Base-by-base conservation (phyloP, 2,329 filamentous ascomycete genomes). In the Didymella lethalis region DNA sequence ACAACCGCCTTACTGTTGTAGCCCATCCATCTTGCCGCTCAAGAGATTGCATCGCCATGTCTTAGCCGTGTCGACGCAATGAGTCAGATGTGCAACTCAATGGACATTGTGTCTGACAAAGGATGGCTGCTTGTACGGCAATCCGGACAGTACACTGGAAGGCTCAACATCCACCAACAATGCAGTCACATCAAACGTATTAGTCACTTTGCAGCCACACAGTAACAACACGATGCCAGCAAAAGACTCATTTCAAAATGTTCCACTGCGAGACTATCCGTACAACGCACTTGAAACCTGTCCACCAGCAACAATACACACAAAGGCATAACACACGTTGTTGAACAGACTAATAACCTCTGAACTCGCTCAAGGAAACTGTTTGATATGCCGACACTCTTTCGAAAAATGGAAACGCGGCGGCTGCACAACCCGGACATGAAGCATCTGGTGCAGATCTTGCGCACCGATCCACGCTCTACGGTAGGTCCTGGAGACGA, bases 401-500 rank as follows among this genome's bases (percentile, higher is more conserved):
- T 59, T 48, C 51, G 44, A 12, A 56, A 52, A 25, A 65, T 66
- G 57, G 53, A 61, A 14, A 66, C 64, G 5, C 59, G 61, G 3
- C 58, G 54, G 41, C 66, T 74, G 18, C 52, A 62, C 20, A 61
- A 65, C 44, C n/a, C 26, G 20, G 71, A 73, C 10, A 71, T 75
- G 47, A 69, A 70, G 26, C 57, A 55, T 2, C 54, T 75, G 7
- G 64, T 63, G n/a, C 56, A 50, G 12, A 54, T 75, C 34, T 52
- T 74, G 8, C 63, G 61, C 16, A 47, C 41, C 36, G 48, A 60
- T 3, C 57, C 67, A 20, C 40, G 43, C 26, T 36, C 49, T 7
- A 16, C n/a, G 2, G 54, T 57, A 10, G n/a, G 45, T 16, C 28
- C 25, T 26, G 55, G 58, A n/a, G 20, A 55, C 4, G 29, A 34